Evolutionary conservation across 2,329 filamentous ascomycete species (phyloP).

Genomic region (Calycina herbarum): DNA sequence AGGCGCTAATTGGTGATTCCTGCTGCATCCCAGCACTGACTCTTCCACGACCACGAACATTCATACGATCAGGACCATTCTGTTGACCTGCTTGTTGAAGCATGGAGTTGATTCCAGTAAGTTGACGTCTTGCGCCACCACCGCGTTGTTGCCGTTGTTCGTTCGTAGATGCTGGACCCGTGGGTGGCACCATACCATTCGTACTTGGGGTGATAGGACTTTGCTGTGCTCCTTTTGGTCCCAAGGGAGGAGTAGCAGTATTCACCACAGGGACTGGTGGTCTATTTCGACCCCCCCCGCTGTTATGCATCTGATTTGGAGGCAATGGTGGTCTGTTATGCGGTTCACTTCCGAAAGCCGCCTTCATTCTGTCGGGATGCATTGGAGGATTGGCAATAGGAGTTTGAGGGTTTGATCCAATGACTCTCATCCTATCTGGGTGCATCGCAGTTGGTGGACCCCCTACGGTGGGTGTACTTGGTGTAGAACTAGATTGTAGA

Average conservation of each 20-base stretch:
- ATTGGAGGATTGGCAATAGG: conserved; percentile 39
- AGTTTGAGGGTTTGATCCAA: conserved; percentile 38
- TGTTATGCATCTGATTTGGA: conserved; percentile 35
- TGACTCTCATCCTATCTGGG: conserved; percentile 52
- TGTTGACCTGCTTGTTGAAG: conserved; percentile 51
- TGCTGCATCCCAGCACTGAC: conserved; percentile 45
- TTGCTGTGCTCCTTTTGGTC: conserved; percentile 34
- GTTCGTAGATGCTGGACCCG: conserved; percentile 37
- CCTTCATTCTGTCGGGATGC: conserved; percentile 37
- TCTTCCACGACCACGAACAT: conserved; percentile 36
- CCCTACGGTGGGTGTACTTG: conserved; percentile 27
- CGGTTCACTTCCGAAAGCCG: conserved; percentile 28
- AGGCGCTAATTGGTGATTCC: conserved; percentile 53
- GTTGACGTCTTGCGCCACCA: conserved; percentile 47
- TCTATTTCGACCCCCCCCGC: conserved; percentile 36
- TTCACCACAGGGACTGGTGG: conserved; percentile 34
- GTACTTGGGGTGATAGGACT: conserved; percentile 30
- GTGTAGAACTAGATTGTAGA: conserved; percentile 28
- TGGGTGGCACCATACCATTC: conserved; percentile 35
- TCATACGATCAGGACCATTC: conserved; percentile 36
- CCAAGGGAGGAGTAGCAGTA: conserved; percentile 33
- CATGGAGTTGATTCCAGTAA: conserved; percentile 60
- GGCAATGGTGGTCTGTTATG: conserved; percentile 31
- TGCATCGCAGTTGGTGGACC: conserved; percentile 44
- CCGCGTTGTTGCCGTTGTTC: conserved; percentile 33